These are phyloP conservation scores for Coccomyxa sp. DNA, from an alignment of 139 green algal species.

Conservation along the genomic window DNA sequence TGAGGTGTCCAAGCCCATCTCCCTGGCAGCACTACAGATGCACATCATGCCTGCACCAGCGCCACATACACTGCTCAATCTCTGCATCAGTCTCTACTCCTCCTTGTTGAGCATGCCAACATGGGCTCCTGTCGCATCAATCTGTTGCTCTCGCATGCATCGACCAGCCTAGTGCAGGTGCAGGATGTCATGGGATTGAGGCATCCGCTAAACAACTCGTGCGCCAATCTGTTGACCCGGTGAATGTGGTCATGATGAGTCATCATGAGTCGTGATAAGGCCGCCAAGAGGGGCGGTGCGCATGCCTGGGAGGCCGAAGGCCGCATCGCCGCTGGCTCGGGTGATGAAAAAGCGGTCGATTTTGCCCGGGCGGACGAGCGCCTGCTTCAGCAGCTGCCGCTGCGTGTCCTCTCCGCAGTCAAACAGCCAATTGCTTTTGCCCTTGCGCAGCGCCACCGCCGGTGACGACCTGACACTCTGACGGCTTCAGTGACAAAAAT, in stretches of 20 bases:
- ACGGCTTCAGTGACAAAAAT: not conserved
- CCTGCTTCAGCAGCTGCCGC: conserved; percentile 43
- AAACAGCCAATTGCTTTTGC: conserved; percentile 70
- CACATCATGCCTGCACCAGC: conserved; percentile 63
- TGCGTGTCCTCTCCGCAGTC: conserved; percentile 81
- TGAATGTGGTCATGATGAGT: too few species aligned
- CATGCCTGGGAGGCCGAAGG: conserved; percentile 40
- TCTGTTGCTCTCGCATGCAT: too few species aligned
- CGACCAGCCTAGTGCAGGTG: too few species aligned
- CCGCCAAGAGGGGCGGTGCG: not conserved
- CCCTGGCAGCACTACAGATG: conserved; percentile 49
- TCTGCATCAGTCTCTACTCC: not conserved
- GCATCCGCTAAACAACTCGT: too few species aligned
- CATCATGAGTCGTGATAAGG: too few species aligned
- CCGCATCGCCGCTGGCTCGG: conserved; percentile 41
- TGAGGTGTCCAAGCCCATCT: conserved; percentile 53
- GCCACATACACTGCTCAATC: not conserved
- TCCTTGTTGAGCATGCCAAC: too few species aligned
- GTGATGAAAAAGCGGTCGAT: conserved; percentile 76
- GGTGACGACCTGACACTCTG: conserved; percentile 1
- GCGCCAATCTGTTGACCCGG: too few species aligned
- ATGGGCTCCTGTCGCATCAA: too few species aligned
- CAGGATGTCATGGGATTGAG: too few species aligned
- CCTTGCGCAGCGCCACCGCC: conserved; percentile 39
- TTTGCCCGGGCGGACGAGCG: conserved; percentile 48